A percentile compares a stretch with the other conserved stretches of the same genome.
Conservation (phyloP, 2,329 filamentous ascomycete species). For the Trichoderma citrinoviride region DNA sequence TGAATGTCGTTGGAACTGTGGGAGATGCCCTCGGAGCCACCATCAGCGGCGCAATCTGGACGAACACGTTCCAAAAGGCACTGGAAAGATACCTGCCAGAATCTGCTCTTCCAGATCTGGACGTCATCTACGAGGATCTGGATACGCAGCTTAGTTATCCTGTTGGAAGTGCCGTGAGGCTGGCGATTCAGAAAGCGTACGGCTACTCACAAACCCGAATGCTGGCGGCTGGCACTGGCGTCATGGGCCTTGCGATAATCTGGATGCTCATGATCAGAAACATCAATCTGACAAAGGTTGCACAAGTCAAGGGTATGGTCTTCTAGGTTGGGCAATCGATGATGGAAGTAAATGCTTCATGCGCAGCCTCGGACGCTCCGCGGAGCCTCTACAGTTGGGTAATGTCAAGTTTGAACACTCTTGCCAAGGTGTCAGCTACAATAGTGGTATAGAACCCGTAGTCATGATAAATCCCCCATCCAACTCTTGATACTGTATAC, state of each 20-base stretch:
- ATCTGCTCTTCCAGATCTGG: conserved; percentile 30
- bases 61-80: conserved; percentile 38
- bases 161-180: conserved; percentile 39
- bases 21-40: conserved; percentile 47
- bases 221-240: conserved; percentile 37
- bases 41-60: conserved; percentile 44
- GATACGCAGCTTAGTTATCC: conserved; percentile 39
- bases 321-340: conserved; percentile 24
- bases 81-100: conserved; percentile 42
- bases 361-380: not conserved
- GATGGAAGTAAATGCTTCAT: not conserved
- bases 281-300: conserved; percentile 32
- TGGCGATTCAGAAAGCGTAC: conserved; percentile 47
- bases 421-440: too few species aligned
- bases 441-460: too few species aligned
- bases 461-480: too few species aligned
- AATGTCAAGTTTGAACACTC: too few species aligned
- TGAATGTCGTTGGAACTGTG: conserved; percentile 45
- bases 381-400: too few species aligned
- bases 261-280: conserved; percentile 34
- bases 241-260: conserved; percentile 31
- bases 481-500: too few species aligned
- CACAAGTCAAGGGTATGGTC: conserved; percentile 34
- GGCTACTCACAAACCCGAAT: conserved; percentile 45
- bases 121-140: conserved; percentile 45